phyloP scores from a whole-genome alignment of 2,329 filamentous ascomycete genomes.

The Colletotrichum costaricense region DNA sequence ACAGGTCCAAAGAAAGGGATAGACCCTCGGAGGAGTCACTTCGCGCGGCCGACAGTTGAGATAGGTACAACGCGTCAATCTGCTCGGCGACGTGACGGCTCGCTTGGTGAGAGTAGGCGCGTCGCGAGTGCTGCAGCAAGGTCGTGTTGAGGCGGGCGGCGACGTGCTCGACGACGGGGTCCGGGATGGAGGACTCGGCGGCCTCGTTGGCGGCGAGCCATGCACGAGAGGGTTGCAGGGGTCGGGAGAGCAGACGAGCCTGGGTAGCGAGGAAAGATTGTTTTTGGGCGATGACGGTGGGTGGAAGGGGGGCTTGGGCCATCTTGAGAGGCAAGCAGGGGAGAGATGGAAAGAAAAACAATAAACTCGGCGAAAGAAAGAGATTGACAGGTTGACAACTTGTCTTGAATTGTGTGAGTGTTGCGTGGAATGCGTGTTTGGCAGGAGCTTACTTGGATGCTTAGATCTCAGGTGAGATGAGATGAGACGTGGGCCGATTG shows the following conservation, averaged over 20 bases:
- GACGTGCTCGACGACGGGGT: conserved; percentile 66
- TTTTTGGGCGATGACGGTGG: conserved; percentile 72
- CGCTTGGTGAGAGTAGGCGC: conserved; percentile 76
- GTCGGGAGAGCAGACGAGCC: conserved; percentile 71
- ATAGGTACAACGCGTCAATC: conserved; percentile 73
- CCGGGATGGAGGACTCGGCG: conserved; percentile 54
- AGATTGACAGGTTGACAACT: not conserved
- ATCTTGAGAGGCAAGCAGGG: not conserved
- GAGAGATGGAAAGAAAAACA: too few relatives aligned
- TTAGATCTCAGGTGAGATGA: not conserved
- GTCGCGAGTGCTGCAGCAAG: conserved; percentile 72
- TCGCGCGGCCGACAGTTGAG: conserved; percentile 44
- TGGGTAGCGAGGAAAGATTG: conserved; percentile 72
- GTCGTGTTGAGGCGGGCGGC: conserved; percentile 69
- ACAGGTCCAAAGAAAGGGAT: conserved; percentile 56
- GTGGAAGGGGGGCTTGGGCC: conserved; percentile 47
- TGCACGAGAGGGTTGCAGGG: conserved; percentile 64
- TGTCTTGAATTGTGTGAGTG: not conserved
- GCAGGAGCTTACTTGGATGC: not conserved
- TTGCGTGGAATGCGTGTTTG: not conserved
- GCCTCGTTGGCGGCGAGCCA: conserved; percentile 62
- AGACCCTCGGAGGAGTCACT: conserved; percentile 53
- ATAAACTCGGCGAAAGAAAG: not conserved
- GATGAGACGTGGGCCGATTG: not conserved
- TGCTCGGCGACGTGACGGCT: conserved; percentile 79